A percentile compares a stretch with the other conserved stretches of the same genome.
Conservation (phyloP, 2,329 filamentous ascomycete species). For the Diplocarpon mali region DNA sequence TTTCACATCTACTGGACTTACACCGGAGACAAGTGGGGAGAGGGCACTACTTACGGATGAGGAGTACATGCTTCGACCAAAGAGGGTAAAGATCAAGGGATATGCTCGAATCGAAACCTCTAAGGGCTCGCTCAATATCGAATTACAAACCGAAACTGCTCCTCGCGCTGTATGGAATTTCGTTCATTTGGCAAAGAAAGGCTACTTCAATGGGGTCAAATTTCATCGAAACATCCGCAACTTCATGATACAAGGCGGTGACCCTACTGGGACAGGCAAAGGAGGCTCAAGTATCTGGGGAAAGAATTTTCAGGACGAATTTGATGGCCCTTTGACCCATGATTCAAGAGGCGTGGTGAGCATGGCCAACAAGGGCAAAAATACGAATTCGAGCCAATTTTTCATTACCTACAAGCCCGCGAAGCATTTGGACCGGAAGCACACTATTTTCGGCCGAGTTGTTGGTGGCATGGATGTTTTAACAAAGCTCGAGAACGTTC, state of each 20-base stretch:
- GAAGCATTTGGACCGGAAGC: constrained; percentile 84
- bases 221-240: constrained; percentile 93
- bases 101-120: constrained; percentile 87
- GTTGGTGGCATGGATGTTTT: constrained; percentile 67
- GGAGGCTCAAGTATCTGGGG: constrained; percentile 91
- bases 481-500: constrained; percentile 63
- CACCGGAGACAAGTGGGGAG: constrained; percentile 80
- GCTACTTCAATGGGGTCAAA: constrained; percentile 73
- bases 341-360: constrained; percentile 67
- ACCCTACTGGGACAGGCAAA: constrained; percentile 82
- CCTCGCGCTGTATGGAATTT: constrained; percentile 98
- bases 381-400: constrained; percentile 91
- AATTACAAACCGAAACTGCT: constrained; percentile 82
- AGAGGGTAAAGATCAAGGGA: constrained; percentile 78
- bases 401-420: constrained; percentile 84
- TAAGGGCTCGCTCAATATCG: constrained; percentile 73
- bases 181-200: constrained; percentile 72
- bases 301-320: constrained; percentile 87
- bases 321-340: constrained; percentile 82
- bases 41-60: constrained; percentile 82
- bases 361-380: constrained; percentile 99
- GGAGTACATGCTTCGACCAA: constrained; percentile 91
- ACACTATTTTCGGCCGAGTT: constrained; percentile 89
- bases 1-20: constrained; percentile 89
- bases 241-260: constrained; percentile 97